Conservation (phyloP, 805 yeast genomes). For the Blastobotrys robertii region DNA sequence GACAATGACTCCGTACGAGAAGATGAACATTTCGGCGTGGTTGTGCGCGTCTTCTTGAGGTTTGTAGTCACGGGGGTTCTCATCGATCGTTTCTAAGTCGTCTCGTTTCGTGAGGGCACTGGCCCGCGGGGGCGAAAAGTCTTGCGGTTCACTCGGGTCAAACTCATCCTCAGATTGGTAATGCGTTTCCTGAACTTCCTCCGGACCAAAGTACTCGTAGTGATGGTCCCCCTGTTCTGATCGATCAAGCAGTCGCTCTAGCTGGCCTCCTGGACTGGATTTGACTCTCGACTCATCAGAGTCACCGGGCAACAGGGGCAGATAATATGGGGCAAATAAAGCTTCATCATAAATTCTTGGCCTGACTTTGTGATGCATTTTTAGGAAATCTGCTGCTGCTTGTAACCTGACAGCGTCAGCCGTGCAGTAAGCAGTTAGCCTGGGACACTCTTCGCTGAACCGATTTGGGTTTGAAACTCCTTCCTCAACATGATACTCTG, state of each 20-base stretch:
- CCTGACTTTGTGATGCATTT: constrained; percentile 65
- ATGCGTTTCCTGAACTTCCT: constrained; percentile 32
- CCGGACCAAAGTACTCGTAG: constrained; percentile 81
- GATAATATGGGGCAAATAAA: constrained; percentile 78
- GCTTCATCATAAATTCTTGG: constrained; percentile 89
- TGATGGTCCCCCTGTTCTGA: constrained; percentile 86
- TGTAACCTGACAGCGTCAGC: constrained; percentile 71
- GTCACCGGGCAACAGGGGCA: constrained; percentile 76
- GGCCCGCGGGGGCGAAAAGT: constrained; percentile 42
- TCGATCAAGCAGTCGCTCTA: constrained; percentile 70
- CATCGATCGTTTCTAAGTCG: constrained; percentile 1
- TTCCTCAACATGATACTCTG: constrained; percentile 18
- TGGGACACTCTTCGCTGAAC: constrained; percentile 53
- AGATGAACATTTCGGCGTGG: constrained; percentile 72
- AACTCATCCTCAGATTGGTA: constrained; percentile 41
- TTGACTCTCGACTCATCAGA: constrained; percentile 29
- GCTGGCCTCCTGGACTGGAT: constrained; percentile 30
- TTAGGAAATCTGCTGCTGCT: constrained; percentile 53
- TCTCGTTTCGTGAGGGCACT: too few relatives aligned
- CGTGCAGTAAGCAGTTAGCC: constrained; percentile 88
- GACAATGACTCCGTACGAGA: constrained; percentile 92
- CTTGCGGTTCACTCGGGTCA: constrained; percentile 91
- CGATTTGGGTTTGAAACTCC: constrained; percentile 31
- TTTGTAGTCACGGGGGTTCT: constrained; percentile 4
- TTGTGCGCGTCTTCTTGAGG: neutral